Conservation (phyloP, 2,329 filamentous ascomycete species). For the Diaporthe citri region DNA sequence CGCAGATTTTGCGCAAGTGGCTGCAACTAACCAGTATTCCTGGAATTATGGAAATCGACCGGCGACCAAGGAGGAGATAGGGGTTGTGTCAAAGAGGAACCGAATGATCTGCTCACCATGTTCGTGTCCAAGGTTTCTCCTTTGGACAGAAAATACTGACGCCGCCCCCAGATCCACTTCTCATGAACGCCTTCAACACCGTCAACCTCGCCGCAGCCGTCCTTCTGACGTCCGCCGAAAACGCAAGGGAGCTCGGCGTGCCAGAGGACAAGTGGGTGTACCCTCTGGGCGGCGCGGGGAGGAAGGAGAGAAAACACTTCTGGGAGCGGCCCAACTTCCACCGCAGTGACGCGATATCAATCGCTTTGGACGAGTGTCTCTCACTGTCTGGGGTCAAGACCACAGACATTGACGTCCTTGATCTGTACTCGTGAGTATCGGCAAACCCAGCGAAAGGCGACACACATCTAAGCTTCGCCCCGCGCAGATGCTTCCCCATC, state of each 20-base stretch:
- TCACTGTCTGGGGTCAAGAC: constrained; percentile 58
- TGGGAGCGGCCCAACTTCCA: constrained; percentile 72
- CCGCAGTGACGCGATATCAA: constrained; percentile 68
- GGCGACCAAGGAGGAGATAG: constrained; percentile 64
- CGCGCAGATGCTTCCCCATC: constrained; percentile 75
- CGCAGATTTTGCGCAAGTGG: constrained; percentile 69
- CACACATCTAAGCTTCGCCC: not conserved
- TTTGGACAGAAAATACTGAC: not conserved
- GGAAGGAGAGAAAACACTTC: constrained; percentile 69
- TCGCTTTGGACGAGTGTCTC: constrained; percentile 68
- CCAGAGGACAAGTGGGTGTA: constrained; percentile 72
- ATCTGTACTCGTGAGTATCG: constrained; percentile 70
- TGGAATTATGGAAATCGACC: constrained; percentile 67
- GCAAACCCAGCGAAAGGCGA: constrained; percentile 19
- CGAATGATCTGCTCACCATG: constrained; percentile 78
- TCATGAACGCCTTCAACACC: constrained; percentile 80
- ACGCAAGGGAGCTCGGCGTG: constrained; percentile 67
- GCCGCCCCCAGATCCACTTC: constrained; percentile 65
- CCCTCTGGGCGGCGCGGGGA: constrained; percentile 73
- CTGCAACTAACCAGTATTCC: constrained; percentile 63
- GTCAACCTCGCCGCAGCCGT: constrained; percentile 74
- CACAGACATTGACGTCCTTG: constrained; percentile 69
- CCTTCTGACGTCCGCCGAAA: constrained; percentile 69
- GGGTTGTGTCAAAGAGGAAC: constrained; percentile 66
- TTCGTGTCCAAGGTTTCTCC: constrained; percentile 51